These are phyloP conservation scores for Huiozyma sinensis DNA, from an alignment of 805 yeast genomes.

Conservation along the genomic window DNA sequence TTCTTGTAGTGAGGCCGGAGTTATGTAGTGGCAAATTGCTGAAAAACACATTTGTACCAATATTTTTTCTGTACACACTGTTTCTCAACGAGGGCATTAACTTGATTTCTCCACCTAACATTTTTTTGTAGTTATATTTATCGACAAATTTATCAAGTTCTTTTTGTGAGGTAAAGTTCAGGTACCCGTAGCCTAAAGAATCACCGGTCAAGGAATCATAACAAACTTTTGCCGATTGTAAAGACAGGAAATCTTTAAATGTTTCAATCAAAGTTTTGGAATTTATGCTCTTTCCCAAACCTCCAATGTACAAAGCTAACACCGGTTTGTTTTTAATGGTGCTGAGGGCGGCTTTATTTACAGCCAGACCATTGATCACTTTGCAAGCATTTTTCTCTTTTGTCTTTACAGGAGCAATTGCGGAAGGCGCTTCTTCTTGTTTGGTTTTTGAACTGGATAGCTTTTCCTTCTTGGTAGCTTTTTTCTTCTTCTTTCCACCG, in stretches of 20 bases:
- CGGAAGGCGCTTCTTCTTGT: not conserved
- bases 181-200: constrained; percentile 67
- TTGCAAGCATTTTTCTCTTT: not conserved
- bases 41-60: constrained; percentile 44
- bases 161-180: constrained; percentile 40
- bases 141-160: constrained; percentile 51
- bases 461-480: too few species aligned
- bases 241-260: constrained; percentile 35
- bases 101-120: constrained; percentile 37
- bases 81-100: constrained; percentile 48
- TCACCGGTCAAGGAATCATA: constrained; percentile 40
- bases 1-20: constrained; percentile 31
- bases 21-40: constrained; percentile 36
- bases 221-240: constrained; percentile 52
- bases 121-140: constrained; percentile 40
- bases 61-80: constrained; percentile 31
- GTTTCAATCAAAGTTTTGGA: constrained; percentile 38
- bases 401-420: not conserved
- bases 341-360: not conserved
- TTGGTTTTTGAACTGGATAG: not conserved
- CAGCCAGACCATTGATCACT: not conserved
- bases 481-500: not conserved
- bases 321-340: constrained; percentile 3
- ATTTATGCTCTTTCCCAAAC: constrained; percentile 38
- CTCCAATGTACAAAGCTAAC: constrained; percentile 50